Conservation (phyloP, 176 grass and related monocot species). For the Avena sativa region DNA sequence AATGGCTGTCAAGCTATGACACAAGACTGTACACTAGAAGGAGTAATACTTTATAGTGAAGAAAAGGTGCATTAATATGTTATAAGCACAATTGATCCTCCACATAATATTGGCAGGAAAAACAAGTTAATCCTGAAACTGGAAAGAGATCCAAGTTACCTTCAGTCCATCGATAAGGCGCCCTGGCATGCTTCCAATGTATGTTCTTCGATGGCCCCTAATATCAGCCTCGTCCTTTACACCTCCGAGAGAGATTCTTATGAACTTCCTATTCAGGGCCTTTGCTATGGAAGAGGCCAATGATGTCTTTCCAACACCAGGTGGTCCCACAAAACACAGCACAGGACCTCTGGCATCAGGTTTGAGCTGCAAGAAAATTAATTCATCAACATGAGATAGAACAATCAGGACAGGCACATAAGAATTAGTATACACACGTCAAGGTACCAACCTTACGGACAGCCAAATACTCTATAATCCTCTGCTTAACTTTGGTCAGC, state of each 20-base stretch:
- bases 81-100: not conserved
- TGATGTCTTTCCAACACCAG: slow-evolving; percentile 99
- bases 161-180: slow-evolving; percentile 97
- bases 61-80: not conserved
- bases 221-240: slow-evolving; percentile 99
- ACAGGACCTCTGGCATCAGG: slow-evolving; percentile 95
- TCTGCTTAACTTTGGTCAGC: slow-evolving; percentile 88
- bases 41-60: slow-evolving; percentile 26
- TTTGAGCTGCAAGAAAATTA: slow-evolving; percentile 80
- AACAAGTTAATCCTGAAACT: slow-evolving; percentile 39
- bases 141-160: slow-evolving; percentile 51
- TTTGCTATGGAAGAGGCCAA: slow-evolving; percentile 95
- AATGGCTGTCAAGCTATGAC: slow-evolving; percentile 1
- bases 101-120: not conserved
- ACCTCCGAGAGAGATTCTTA: slow-evolving; percentile 96
- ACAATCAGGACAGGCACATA: slow-evolving; percentile 18
- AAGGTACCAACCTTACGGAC: slow-evolving; percentile 86
- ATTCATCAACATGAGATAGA: slow-evolving; percentile 33
- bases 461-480: slow-evolving; percentile 97
- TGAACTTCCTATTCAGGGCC: slow-evolving; percentile 89
- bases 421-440: slow-evolving; percentile 24
- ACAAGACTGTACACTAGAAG: slow-evolving; percentile 7
- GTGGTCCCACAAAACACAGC: slow-evolving; percentile 96
- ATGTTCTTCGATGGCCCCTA: slow-evolving; percentile 95
- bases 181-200: slow-evolving; percentile 99